Conservation (phyloP, 2,329 filamentous ascomycete genomes). For the Penicillium expansum region DNA sequence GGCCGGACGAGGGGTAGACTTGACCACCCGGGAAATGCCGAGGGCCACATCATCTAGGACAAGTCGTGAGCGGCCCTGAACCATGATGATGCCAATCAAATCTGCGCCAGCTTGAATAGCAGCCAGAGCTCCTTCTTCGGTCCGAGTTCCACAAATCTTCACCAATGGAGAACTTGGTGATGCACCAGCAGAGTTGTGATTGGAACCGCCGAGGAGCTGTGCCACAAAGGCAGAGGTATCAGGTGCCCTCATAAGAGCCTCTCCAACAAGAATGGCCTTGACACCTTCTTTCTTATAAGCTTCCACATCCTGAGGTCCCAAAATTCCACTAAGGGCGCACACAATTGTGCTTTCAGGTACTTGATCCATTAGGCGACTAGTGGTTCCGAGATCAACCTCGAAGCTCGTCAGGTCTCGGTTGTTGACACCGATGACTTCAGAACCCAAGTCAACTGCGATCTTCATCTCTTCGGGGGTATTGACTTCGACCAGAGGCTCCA, state of each 20-base stretch:
- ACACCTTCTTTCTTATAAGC: conserved; percentile 87
- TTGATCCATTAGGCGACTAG: conserved; percentile 80
- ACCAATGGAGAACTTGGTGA: conserved; percentile 59
- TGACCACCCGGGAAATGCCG: conserved; percentile 76
- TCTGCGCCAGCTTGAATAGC: conserved; percentile 87
- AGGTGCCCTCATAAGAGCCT: conserved; percentile 89
- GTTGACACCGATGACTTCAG: conserved; percentile 94
- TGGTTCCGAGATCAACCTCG: conserved; percentile 91
- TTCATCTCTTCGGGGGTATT: conserved; percentile 93
- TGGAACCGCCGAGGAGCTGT: conserved; percentile 67
- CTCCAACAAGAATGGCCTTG: conserved; percentile 88
- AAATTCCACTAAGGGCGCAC: conserved; percentile 92
- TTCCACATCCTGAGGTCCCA: conserved; percentile 80
- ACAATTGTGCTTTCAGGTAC: conserved; percentile 84
- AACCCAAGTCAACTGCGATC: conserved; percentile 77
- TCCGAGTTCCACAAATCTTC: conserved; percentile 93
- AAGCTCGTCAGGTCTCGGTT: conserved; percentile 96
- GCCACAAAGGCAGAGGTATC: conserved; percentile 81
- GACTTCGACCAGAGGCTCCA: conserved; percentile 97
- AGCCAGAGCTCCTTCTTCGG: conserved; percentile 71
- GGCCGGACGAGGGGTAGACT: conserved; percentile 43
- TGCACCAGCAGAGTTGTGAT: conserved; percentile 20
- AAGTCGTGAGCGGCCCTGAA: conserved; percentile 74
- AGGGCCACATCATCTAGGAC: conserved; percentile 75
- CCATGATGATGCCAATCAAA: conserved; percentile 88